Conservation (phyloP, 2,329 filamentous ascomycete genomes). For the Shiraia sp. region DNA sequence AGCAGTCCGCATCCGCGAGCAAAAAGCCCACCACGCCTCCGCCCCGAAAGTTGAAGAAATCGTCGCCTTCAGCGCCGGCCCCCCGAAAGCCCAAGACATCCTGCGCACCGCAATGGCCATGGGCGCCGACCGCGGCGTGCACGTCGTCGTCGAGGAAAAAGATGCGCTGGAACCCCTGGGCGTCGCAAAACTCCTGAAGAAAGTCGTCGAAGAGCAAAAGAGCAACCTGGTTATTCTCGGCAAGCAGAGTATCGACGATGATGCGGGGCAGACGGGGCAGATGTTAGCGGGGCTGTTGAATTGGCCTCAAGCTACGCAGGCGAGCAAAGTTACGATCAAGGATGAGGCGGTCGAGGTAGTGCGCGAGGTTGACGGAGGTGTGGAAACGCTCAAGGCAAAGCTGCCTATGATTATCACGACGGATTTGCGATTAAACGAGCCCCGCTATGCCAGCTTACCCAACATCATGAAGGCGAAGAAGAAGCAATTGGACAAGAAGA, state of each 20-base stretch:
- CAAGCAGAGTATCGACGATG: constrained; percentile 98
- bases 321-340: constrained; percentile 78
- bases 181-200: constrained; percentile 86
- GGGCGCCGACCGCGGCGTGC: constrained; percentile 90
- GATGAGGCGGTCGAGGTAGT: constrained; percentile 75
- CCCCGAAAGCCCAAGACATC: constrained; percentile 82
- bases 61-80: constrained; percentile 83
- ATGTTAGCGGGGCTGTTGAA: constrained; percentile 93
- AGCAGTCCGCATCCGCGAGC: constrained; percentile 90
- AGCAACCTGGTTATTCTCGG: constrained; percentile 91
- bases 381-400: constrained; percentile 83
- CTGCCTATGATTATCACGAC: constrained; percentile 94
- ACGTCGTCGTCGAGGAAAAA: constrained; percentile 62
- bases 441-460: constrained; percentile 89
- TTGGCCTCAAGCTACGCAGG: constrained; percentile 95
- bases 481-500: constrained; percentile 96
- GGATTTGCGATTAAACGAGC: constrained; percentile 91
- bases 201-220: constrained; percentile 79
- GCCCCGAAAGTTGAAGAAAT: constrained; percentile 75
- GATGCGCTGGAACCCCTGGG: constrained; percentile 86
- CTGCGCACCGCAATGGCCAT: constrained; percentile 98
- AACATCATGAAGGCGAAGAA: constrained; percentile 99
- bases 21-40: constrained; percentile 54
- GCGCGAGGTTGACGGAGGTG: constrained; percentile 92
- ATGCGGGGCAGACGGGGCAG: constrained; percentile 93